Conservation (phyloP, 371 early-diverging fungal genomes). For the Zychaea mexicana region DNA sequence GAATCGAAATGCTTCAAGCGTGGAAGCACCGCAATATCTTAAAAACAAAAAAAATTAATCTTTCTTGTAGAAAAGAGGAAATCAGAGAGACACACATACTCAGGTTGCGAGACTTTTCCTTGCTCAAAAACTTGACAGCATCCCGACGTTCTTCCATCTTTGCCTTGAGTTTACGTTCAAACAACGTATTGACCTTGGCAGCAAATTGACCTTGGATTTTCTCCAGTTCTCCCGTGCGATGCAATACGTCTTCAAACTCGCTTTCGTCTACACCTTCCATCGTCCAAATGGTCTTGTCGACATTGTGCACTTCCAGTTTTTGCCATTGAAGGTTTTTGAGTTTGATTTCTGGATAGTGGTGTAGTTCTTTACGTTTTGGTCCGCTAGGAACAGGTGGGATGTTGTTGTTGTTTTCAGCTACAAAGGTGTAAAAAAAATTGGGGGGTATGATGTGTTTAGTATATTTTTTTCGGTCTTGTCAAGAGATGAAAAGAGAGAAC, state of each 20-base stretch:
- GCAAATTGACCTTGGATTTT: constrained; percentile 30
- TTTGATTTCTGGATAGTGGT: constrained; percentile 28
- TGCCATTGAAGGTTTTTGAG: constrained; percentile 42
- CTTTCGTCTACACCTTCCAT: constrained; percentile 19
- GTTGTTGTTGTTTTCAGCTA: background rate
- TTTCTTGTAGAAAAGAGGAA: background rate
- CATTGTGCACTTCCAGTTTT: constrained; percentile 23
- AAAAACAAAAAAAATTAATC: background rate
- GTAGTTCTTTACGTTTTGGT: constrained; percentile 30
- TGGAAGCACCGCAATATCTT: constrained; percentile 48
- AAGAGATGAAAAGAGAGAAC: background rate
- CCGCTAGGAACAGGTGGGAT: constrained; percentile 4
- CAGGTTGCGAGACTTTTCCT: constrained; percentile 42
- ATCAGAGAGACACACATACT: constrained; percentile 23
- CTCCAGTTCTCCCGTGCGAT: constrained; percentile 24
- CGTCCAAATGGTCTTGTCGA: constrained; percentile 33
- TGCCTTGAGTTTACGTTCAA: constrained; percentile 22
- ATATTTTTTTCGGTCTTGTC: too few species aligned
- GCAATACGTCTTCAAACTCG: constrained; percentile 26
- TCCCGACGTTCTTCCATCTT: constrained; percentile 22
- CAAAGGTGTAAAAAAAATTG: background rate
- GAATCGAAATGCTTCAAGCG: constrained; percentile 26
- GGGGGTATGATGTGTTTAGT: background rate
- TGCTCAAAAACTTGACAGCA: constrained; percentile 32
- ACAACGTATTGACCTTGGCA: constrained; percentile 29